Percentiles rank a stretch among this genome's conserved stretches.
These are phyloP conservation scores for Haplosporangium sp. DNA, from an alignment of 371 early-diverging fungal genomes.

Conservation along the genomic window DNA sequence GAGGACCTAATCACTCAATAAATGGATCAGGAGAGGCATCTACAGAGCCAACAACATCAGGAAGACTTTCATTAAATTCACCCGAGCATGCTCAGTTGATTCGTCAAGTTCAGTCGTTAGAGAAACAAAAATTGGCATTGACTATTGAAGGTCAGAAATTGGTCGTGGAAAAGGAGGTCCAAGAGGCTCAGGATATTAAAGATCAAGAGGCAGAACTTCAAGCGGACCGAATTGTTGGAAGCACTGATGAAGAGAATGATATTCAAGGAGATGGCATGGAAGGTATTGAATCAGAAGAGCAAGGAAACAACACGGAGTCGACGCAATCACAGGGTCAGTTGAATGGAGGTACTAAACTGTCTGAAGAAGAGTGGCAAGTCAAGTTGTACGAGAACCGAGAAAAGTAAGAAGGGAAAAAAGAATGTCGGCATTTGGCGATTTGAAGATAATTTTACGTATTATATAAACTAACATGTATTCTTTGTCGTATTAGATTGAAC, in stretches of 20 bases:
- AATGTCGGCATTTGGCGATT: too few relatives aligned
- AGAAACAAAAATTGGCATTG: conserved; percentile 37
- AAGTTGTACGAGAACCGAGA: conserved; percentile 39
- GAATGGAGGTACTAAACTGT: conserved; percentile 14
- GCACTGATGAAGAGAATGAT: conserved; percentile 1
- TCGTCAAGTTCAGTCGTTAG: conserved; percentile 43
- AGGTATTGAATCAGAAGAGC: background rate
- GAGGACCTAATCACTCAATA: conserved; percentile 19
- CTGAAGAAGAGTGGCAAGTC: conserved; percentile 37
- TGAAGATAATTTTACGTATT: background rate
- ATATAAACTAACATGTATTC: background rate
- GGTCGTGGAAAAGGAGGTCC: conserved; percentile 29
- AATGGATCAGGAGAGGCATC: background rate
- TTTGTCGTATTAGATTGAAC: conserved; percentile 26
- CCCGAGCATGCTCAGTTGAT: conserved; percentile 52
- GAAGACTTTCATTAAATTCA: conserved; percentile 22
- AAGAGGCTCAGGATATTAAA: conserved; percentile 29
- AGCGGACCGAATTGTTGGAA: conserved; percentile 30
- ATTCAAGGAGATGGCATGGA: background rate
- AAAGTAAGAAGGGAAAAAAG: conserved; percentile 13
- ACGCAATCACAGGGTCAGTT: conserved; percentile 2
- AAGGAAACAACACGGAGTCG: background rate
- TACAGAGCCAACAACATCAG: background rate
- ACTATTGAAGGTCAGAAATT: conserved; percentile 45
- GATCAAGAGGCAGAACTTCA: conserved; percentile 29